These are phyloP conservation scores for Cutaneotrichosporon cavernicola DNA, from an alignment of 1,284 basidiomycete species.

Conservation along the genomic window DNA sequence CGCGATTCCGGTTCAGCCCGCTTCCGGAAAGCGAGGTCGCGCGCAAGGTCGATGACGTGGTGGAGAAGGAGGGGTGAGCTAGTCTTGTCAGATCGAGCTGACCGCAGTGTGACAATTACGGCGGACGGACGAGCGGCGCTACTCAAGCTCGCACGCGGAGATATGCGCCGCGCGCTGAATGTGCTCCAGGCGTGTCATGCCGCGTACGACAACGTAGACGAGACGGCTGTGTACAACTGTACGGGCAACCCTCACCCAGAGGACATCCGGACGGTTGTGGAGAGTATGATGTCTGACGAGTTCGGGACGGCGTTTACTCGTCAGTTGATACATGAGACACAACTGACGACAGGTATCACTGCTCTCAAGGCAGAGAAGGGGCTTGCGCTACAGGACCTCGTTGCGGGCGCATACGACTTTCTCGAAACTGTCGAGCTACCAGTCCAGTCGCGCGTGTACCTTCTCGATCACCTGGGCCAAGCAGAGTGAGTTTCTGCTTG, in stretches of 20 bases:
- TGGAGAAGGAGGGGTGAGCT: conserved; percentile 78
- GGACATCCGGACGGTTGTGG: conserved; percentile 89
- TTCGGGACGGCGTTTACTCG: conserved; percentile 83
- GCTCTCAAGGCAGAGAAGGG: conserved; percentile 87
- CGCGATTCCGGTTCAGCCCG: conserved; percentile 96
- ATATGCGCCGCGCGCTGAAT: conserved; percentile 96
- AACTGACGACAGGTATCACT: conserved; percentile 66
- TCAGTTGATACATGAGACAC: neutral
- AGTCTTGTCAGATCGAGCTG: neutral
- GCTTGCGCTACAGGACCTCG: conserved; percentile 89
- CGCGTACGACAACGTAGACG: conserved; percentile 83
- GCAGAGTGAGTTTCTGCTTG: conserved; percentile 66
- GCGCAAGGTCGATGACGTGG: conserved; percentile 73
- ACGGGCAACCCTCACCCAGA: conserved; percentile 93
- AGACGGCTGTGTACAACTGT: conserved; percentile 92
- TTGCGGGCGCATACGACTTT: conserved; percentile 91
- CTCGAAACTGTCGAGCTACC: conserved; percentile 83
- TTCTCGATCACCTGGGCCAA: conserved; percentile 84
- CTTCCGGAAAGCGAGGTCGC: conserved; percentile 83
- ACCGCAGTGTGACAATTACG: conserved; percentile 74
- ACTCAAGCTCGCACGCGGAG: conserved; percentile 87
- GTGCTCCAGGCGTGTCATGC: conserved; percentile 97
- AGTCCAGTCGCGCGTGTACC: conserved; percentile 78
- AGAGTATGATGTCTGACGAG: conserved; percentile 94
- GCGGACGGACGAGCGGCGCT: conserved; percentile 84